phyloP scores from a whole-genome alignment of 768 basidiomycete genomes.

The Polyporus arcularius region DNA sequence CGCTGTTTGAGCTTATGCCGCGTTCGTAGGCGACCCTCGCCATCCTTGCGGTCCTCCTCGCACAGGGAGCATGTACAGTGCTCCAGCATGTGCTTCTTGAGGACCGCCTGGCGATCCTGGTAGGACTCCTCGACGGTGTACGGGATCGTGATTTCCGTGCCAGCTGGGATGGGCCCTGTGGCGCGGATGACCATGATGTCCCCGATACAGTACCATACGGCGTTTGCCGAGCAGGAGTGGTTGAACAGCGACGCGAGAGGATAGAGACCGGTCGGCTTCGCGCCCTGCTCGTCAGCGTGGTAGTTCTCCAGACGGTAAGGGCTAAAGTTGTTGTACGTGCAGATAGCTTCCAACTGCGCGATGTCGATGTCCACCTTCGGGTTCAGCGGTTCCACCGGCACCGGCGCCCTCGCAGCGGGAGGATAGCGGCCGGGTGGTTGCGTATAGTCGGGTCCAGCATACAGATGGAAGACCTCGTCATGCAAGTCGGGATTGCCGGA shows the following conservation, averaged over 20 bases:
- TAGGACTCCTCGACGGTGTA: conserved; percentile 19
- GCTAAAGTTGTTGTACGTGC: conserved; percentile 25
- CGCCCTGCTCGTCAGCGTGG: background rate
- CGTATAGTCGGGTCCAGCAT: conserved; percentile 27
- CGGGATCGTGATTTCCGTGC: conserved; percentile 29
- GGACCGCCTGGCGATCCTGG: conserved; percentile 4
- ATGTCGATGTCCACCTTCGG: conserved; percentile 26
- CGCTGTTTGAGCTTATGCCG: background rate
- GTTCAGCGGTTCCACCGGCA: conserved; percentile 1
- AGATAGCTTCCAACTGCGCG: conserved; percentile 27
- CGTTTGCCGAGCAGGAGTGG: conserved; percentile 33
- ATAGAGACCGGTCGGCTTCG: conserved; percentile 28
- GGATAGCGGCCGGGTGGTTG: conserved; percentile 21
- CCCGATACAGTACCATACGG: conserved; percentile 26
- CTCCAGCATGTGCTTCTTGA: conserved; percentile 16
- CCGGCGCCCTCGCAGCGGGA: background rate
- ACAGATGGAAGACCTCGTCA: conserved; percentile 25
- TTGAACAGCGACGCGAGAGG: conserved; percentile 35
- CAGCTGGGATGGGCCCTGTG: conserved; percentile 25
- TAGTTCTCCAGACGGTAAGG: conserved; percentile 4
- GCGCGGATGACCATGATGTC: conserved; percentile 36
- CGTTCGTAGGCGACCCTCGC: conserved; percentile 1
- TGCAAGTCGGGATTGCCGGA: conserved; percentile 26
- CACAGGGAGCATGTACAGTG: conserved; percentile 19
- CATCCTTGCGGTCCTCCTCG: conserved; percentile 15